Evolutionary conservation across 441 rosid species (phyloP), one percentile per base, ranked within the genome.

Genomic region (Isatis lusitanica): DNA sequence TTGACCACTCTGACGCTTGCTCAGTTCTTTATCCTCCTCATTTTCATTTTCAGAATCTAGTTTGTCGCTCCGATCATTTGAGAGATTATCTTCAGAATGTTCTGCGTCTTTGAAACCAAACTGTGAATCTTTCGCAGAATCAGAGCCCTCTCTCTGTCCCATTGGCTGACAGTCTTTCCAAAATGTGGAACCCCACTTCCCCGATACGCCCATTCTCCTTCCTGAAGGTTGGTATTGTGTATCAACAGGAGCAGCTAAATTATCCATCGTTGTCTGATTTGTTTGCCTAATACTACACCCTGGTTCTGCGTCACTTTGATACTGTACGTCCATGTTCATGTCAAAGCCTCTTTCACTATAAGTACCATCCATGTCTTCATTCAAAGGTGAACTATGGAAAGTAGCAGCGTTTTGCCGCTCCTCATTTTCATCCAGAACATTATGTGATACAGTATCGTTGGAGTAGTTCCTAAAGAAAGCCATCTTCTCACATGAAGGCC

Each of bases 81-180:
- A 84, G 44, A 83, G 71, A 84, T 86, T 84, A 71, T 84, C 90
- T 46, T 86, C 90, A 7, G 85, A 83, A 28, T 78, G 89, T 66
- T 83, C 86, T 12, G 63, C 81, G 74, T 75, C 81, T 79, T 80
- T 88, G 68, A 51, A 77, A 50, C 82, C 92, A 35, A 81, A 80
- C 64, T 84, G 87, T 30, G 90, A 92, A 76, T 91, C 93, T 66
- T 83, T 87, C 18, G 93, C 94, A 59, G 92, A 85, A 73, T 83
- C 94, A 76, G 90, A 89, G 13, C 85, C 88, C n/a, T 81, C 90
- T 56, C 75, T 81, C 70, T 78, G 76, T 42, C 82, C 86, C 86
- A 87, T 80, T 10, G 99, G 99, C 81, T 86, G 97, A 83, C 99
- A 93, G 74, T 93, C 99, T 81, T 85, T 96, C 99, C 98, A 96